Evolutionary conservation across 129 eudicot species (phyloP).

Genomic region (Centaurea solstitialis): DNA sequence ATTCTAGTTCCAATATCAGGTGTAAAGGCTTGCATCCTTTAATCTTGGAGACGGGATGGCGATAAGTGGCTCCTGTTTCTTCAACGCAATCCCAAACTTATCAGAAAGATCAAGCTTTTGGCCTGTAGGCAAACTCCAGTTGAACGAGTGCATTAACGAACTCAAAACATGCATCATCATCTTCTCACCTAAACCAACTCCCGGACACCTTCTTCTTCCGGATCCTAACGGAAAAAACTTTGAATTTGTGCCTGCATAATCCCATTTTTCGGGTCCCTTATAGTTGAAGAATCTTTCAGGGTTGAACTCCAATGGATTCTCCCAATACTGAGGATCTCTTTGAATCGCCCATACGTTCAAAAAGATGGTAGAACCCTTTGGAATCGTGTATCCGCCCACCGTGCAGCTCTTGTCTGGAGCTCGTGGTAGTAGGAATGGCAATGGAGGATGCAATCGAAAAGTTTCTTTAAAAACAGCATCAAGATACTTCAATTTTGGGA

Average conservation of each 20-base stretch:
- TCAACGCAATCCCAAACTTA: slow-evolving; percentile 34
- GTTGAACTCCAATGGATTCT: slow-evolving; percentile 11
- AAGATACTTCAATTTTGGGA: slow-evolving; percentile 16
- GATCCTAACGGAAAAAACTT: slow-evolving; percentile 15
- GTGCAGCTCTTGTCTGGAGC: slow-evolving; percentile 11
- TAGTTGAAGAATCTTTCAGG: slow-evolving; percentile 11
- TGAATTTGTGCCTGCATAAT: slow-evolving; percentile 14
- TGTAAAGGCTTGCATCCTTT: neutral
- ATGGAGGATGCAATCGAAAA: neutral
- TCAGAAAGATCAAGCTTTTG: slow-evolving; percentile 25
- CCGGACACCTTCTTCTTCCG: slow-evolving; percentile 19
- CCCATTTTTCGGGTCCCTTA: slow-evolving; percentile 16
- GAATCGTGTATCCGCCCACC: slow-evolving; percentile 11
- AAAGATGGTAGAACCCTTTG: slow-evolving; percentile 24
- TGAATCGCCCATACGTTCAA: slow-evolving; percentile 24
- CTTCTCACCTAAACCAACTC: slow-evolving; percentile 19
- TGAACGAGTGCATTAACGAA: slow-evolving; percentile 35
- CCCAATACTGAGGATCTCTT: slow-evolving; percentile 12
- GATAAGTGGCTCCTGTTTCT: slow-evolving; percentile 35
- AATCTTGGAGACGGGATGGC: slow-evolving; percentile 33
- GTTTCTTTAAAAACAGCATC: slow-evolving; percentile 22
- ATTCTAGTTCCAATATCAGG: neutral
- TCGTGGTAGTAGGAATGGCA: slow-evolving; percentile 20
- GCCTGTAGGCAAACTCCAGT: slow-evolving; percentile 34
- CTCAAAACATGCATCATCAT: slow-evolving; percentile 18